Evolutionary conservation across 1,284 basidiomycete species (phyloP).

Genomic region (Wallemia ichthyophaga): DNA sequence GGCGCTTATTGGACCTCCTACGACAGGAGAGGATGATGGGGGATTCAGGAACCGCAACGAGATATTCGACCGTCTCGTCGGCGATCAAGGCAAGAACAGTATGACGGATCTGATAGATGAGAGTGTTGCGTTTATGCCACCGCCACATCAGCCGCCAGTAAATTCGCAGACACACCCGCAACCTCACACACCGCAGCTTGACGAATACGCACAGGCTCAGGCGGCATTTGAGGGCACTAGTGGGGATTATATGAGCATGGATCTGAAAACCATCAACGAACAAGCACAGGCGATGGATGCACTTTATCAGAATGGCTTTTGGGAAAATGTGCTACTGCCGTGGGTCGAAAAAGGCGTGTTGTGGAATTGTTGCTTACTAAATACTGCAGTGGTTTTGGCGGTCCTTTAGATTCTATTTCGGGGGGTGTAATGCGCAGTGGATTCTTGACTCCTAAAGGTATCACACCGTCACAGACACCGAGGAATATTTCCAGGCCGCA

Average conservation of each 20-base stretch:
- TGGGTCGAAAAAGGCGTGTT: neutral
- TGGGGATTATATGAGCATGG: neutral
- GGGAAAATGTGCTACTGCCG: neutral
- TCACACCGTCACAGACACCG: neutral
- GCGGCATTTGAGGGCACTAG: neutral
- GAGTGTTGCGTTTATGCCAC: neutral
- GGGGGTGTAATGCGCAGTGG: neutral
- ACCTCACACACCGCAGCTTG: neutral
- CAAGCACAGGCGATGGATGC: neutral
- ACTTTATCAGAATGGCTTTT: neutral
- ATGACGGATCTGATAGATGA: neutral
- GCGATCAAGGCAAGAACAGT: neutral
- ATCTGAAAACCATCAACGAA: neutral
- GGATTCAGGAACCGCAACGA: neutral
- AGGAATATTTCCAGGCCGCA: neutral
- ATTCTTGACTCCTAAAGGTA: neutral
- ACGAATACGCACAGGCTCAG: neutral
- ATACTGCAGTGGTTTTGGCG: neutral
- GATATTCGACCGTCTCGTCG: neutral
- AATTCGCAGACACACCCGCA: neutral
- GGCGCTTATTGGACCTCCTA: constrained; percentile 19
- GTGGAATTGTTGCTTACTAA: neutral
- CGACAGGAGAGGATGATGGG: neutral
- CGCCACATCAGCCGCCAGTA: neutral
- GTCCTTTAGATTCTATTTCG: neutral